phyloP scores from a whole-genome alignment of 768 basidiomycete species.

The Leccinum barrowsii region DNA sequence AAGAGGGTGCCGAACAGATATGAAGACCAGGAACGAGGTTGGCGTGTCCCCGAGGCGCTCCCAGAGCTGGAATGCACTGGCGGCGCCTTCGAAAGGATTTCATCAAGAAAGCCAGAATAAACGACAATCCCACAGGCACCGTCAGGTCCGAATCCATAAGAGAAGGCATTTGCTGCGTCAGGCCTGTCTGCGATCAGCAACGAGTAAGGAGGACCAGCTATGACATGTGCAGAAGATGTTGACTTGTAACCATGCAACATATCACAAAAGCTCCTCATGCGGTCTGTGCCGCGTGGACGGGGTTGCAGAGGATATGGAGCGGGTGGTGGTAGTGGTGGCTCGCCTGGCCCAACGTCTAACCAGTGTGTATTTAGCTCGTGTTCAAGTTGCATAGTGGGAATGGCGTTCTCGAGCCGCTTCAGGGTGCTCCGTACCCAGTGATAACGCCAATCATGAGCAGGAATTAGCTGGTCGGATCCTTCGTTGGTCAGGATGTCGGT shows the following conservation, averaged over 20 bases:
- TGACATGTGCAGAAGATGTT: constrained; percentile 47
- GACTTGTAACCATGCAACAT: constrained; percentile 43
- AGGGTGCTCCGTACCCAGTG: constrained; percentile 81
- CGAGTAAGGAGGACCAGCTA: constrained; percentile 85
- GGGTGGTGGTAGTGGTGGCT: constrained; percentile 72
- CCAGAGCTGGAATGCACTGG: constrained; percentile 21
- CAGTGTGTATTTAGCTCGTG: constrained; percentile 52
- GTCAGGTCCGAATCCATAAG: constrained; percentile 91
- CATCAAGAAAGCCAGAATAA: constrained; percentile 90
- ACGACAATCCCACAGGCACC: constrained; percentile 92
- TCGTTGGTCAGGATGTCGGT: constrained; percentile 70
- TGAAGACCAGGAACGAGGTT: constrained; percentile 42
- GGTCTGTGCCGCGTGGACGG: constrained; percentile 73
- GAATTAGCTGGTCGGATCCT: constrained; percentile 60
- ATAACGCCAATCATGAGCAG: constrained; percentile 84
- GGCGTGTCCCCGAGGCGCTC: constrained; percentile 16
- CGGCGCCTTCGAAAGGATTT: constrained; percentile 57
- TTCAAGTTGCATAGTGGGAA: constrained; percentile 66
- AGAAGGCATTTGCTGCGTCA: constrained; percentile 86
- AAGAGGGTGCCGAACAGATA: constrained; percentile 45
- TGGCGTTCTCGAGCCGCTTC: constrained; percentile 68
- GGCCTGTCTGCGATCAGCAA: constrained; percentile 86
- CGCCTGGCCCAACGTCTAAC: constrained; percentile 47
- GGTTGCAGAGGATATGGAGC: constrained; percentile 78
- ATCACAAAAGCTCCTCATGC: constrained; percentile 57